phyloP scores from a whole-genome alignment of 306 rosid genomes.

The Delonix regia region DNA sequence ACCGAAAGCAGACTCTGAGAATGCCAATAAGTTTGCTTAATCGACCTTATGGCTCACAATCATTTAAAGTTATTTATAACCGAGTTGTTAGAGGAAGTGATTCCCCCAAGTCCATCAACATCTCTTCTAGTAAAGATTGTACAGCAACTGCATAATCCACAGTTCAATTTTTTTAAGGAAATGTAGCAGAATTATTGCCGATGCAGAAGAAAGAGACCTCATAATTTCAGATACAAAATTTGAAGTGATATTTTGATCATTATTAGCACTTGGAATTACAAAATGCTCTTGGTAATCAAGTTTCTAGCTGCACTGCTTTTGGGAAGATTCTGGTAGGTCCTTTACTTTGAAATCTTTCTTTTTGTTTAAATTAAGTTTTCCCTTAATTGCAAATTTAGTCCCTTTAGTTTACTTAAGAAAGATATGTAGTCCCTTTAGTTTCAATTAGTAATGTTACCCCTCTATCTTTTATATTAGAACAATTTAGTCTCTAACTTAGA shows the following conservation, averaged over 20 bases:
- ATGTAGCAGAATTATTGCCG: conserved; percentile 40
- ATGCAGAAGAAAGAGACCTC: conserved; percentile 32
- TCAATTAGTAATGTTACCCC: background rate
- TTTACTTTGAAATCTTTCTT: conserved; percentile 32
- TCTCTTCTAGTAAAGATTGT: conserved; percentile 66
- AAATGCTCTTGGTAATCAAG: conserved; percentile 30
- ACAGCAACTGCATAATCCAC: conserved; percentile 74
- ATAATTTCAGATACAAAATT: conserved; percentile 36
- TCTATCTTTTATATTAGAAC: background rate
- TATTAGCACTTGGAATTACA: conserved; percentile 42
- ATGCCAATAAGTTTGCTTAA: conserved; percentile 94
- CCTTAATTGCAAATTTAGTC: background rate
- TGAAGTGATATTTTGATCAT: conserved; percentile 30
- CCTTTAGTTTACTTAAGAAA: background rate
- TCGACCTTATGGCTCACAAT: conserved; percentile 92
- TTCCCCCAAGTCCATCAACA: conserved; percentile 59
- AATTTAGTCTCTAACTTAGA: background rate
- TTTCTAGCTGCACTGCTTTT: conserved; percentile 36
- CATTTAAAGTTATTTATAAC: conserved; percentile 81
- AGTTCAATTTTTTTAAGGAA: conserved; percentile 36
- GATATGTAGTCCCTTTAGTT: background rate
- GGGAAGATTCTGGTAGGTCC: conserved; percentile 51
- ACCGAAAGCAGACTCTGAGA: conserved; percentile 88
- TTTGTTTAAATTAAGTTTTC: conserved; percentile 15
- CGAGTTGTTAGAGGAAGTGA: conserved; percentile 90